Conservation (phyloP, 2,329 filamentous ascomycete genomes). For the Colletotrichum paranaense region DNA sequence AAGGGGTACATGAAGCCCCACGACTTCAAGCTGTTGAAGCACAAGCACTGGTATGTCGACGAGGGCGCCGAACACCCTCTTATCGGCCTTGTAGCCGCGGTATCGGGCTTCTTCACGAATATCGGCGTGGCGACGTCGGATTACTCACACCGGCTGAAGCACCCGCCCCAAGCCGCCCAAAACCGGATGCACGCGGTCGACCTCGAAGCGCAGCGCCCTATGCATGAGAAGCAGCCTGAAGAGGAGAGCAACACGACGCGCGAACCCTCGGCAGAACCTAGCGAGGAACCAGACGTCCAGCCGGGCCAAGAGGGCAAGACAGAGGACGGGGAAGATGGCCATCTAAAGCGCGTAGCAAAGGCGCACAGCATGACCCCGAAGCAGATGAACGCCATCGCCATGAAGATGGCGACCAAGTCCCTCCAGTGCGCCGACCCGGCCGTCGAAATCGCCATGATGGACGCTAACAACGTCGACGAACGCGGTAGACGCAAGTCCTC, state of each 20-base stretch:
- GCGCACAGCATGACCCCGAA: conserved; percentile 35
- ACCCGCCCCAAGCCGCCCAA: not conserved
- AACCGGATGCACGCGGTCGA: not conserved
- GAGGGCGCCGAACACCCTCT: conserved; percentile 74
- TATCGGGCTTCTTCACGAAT: conserved; percentile 73
- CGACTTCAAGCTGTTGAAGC: conserved; percentile 63
- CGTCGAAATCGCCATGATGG: conserved; percentile 2
- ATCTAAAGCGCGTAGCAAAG: not conserved
- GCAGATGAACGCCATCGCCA: conserved; percentile 44
- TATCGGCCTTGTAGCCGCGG: conserved; percentile 72
- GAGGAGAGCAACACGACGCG: conserved; percentile 16
- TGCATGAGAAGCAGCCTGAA: not conserved
- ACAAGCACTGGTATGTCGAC: conserved; percentile 70
- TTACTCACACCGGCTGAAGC: conserved; percentile 36
- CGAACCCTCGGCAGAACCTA: not conserved
- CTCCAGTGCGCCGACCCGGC: conserved; percentile 63
- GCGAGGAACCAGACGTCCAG: not conserved
- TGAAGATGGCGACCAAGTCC: conserved; percentile 46
- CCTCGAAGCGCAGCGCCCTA: not conserved
- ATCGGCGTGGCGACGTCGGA: conserved; percentile 64
- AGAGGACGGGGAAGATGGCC: not conserved
- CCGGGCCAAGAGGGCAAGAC: too few relatives aligned
- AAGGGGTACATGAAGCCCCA: conserved; percentile 65
- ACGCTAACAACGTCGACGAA: not conserved
- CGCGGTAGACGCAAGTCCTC: not conserved